Percentiles rank a stretch among this genome's conserved stretches.
Evolutionary conservation across 768 basidiomycete species (phyloP).

Genomic region (Amanita phalloides): DNA sequence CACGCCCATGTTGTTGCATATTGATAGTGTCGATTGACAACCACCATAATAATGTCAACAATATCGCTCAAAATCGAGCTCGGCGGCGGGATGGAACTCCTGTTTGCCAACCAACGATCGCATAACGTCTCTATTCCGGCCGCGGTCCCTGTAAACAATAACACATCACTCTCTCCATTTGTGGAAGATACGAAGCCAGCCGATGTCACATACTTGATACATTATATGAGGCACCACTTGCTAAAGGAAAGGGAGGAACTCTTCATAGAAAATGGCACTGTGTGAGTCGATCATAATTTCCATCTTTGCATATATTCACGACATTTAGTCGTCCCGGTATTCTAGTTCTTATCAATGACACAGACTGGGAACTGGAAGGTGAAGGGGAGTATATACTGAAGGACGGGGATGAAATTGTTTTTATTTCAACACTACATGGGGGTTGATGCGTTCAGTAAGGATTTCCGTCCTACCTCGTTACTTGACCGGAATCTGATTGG

Average conservation of each 20-base stretch:
- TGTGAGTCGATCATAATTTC: slow-evolving; percentile 41
- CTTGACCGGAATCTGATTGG: neutral
- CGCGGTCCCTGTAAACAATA: slow-evolving; percentile 25
- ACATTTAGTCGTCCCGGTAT: slow-evolving; percentile 85
- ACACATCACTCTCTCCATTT: slow-evolving; percentile 11
- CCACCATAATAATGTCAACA: slow-evolving; percentile 4
- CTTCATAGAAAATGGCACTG: slow-evolving; percentile 78
- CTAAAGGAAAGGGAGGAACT: slow-evolving; percentile 81
- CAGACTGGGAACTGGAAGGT: slow-evolving; percentile 96
- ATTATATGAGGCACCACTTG: slow-evolving; percentile 64
- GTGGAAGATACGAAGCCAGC: slow-evolving; percentile 25
- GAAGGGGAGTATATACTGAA: slow-evolving; percentile 79
- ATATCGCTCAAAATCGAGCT: slow-evolving; percentile 60
- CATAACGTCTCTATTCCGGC: slow-evolving; percentile 49
- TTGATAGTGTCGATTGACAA: no score
- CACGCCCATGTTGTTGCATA: no score
- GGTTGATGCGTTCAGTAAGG: slow-evolving; percentile 32
- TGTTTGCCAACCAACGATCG: slow-evolving; percentile 62
- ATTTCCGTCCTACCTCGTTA: neutral
- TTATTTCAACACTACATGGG: slow-evolving; percentile 94
- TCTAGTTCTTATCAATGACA: slow-evolving; percentile 91
- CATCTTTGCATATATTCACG: neutral
- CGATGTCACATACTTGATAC: slow-evolving; percentile 70
- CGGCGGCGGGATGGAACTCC: slow-evolving; percentile 76
- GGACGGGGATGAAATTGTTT: slow-evolving; percentile 82